Evolutionary conservation across 805 yeast genomes (phyloP), one percentile per base, ranked within the genome.

Genomic region (Priceomyces haplophilus): DNA sequence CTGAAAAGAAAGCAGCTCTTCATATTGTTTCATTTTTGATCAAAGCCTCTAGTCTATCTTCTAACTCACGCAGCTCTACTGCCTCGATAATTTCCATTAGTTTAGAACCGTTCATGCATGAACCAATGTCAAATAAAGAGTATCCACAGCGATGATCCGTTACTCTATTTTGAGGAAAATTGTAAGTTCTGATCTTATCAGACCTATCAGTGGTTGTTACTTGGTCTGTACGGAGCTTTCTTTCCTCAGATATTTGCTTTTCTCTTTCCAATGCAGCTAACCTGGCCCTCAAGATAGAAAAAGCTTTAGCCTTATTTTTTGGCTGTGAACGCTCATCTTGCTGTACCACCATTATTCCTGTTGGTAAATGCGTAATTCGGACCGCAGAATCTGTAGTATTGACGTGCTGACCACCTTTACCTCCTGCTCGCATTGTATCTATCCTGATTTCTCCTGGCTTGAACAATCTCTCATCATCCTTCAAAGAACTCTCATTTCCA

Each of bases 361-460:
- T 82, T 3, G 98, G 97, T 12, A 85, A 70, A 65, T 93, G 99
- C 1, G 91, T 88, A 20, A 93, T 67, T 53, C 99, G 75, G 11
- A 93, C 98, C 0, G 99, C 99, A 1, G 97, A 88, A 58, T 91
- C 98, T 0, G 98, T 93, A 11, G 96, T 91, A 59, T 91, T 91
- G 29, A 91, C 99, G 58, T 91, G 98, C 67, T 91, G 99, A 0
- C 99, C 99, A 43, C 99, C 99, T 49, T 93, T 85, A 3, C 99
- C 99, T 43, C 96, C 82, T 0, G 98, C 88, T 52, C 99, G 75
- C 96, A 91, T 93, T n/a, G 93, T 89, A 59, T 93, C 99, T 3
- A 93, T 81, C 43, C 97, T 75, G 17, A 93, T 81, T 54, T 93
- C 99, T 2, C 86, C 95, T 0, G 90, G 87, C 15, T 80, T 80